Evolutionary conservation across 2,329 filamentous ascomycete species (phyloP), one percentile per base, ranked within the genome.

Genomic region (Corinectria fuckeliana): DNA sequence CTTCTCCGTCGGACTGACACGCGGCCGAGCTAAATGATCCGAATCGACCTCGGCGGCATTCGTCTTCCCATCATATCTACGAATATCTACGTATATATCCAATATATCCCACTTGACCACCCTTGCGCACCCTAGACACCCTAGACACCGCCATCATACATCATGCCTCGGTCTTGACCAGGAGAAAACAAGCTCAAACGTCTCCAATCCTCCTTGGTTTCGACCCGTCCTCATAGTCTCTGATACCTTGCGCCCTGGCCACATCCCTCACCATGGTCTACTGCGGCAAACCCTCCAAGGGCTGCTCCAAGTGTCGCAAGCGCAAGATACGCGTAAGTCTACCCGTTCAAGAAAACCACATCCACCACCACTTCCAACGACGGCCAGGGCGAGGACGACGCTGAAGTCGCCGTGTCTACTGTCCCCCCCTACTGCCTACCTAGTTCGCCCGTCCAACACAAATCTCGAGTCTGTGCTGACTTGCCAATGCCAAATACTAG

Each of bases 231-330:
- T 42, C 49, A 47, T 8, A 34, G 21, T 20, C 21, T 18, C 30
- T 23, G 28, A 64, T 54, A 41, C 34, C n/a, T 50, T 42, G 49
- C 20, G 18, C 23, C 42, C 55, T 42, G 38, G 42, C 32, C 18
- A 13, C 44, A 34, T n/a, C 23, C 58, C n/a, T 42, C 58, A 52
- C 34, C 55, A 85, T 86, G 83, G 83, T 85, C 5, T 86, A 84
- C 67, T 85, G 83, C 64, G 83, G 83, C 5, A 85, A 84, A 66
- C 83, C 83, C 41, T 85, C 82, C 34, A 83, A 82, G 68, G 82
- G 82, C 38, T 86, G 83, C 71, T 83, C 81, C 63, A 81, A 76
- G 63, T 86, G 83, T 66, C 79, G 83, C 62, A 79, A 82, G 67
- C 80, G 82, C 65, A 86, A 85, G 72, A 82, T 85, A 60, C 80